These are phyloP conservation scores for Candida sanyaensis DNA, from an alignment of 1,139 yeast genomes.

Conservation along the genomic window DNA sequence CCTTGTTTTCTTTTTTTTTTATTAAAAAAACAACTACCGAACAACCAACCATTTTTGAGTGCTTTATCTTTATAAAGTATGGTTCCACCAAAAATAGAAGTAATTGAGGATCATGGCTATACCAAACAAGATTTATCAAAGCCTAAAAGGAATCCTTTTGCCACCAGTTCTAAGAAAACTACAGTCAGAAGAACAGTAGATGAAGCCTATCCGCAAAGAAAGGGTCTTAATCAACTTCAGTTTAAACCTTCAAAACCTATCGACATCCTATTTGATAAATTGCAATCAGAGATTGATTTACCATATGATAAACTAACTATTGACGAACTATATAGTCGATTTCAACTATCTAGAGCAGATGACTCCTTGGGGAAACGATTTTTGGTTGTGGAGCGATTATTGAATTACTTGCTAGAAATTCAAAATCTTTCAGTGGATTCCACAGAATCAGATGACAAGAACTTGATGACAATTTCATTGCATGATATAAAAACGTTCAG, in stretches of 20 bases:
- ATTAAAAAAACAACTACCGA: too few relatives aligned
- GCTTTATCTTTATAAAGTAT: background rate
- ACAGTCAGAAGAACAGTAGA: conserved; percentile 36
- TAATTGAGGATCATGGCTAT: conserved; percentile 10
- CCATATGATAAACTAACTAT: conserved; percentile 26
- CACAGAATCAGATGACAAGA: conserved; percentile 22
- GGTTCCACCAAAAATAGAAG: conserved; percentile 32
- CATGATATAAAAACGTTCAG: conserved; percentile 82
- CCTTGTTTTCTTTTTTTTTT: too few relatives aligned
- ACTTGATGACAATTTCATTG: conserved; percentile 69
- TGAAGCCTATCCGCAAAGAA: conserved; percentile 34
- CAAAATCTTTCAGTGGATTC: conserved; percentile 34
- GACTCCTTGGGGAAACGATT: conserved; percentile 17
- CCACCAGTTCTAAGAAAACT: conserved; percentile 21
- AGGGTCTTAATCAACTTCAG: conserved; percentile 40
- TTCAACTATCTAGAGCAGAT: conserved; percentile 4
- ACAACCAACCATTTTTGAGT: too few relatives aligned
- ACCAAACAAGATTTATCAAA: conserved; percentile 1
- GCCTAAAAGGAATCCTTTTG: conserved; percentile 35
- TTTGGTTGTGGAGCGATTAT: conserved; percentile 26
- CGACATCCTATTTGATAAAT: conserved; percentile 34
- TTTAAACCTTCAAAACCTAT: conserved; percentile 33
- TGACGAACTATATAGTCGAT: conserved; percentile 15
- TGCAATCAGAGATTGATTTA: conserved; percentile 30
- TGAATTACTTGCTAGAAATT: conserved; percentile 35